Conservation (phyloP, 2,329 filamentous ascomycete species). For the Arthrinium puccinioides region DNA sequence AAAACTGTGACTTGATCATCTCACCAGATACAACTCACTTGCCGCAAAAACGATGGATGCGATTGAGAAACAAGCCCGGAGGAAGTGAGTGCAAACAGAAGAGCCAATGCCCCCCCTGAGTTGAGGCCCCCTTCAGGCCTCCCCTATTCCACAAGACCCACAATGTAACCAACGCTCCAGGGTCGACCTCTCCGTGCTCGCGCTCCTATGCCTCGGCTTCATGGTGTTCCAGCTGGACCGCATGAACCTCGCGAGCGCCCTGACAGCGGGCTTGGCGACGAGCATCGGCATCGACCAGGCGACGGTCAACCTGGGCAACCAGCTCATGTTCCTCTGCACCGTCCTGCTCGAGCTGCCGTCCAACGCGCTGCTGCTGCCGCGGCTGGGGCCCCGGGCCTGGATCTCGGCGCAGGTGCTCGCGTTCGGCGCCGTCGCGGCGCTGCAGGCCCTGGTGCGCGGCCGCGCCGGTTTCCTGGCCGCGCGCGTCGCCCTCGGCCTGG, state of each 20-base stretch:
- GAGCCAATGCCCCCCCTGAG: too few relatives aligned
- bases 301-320: constrained; percentile 44
- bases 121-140: too few relatives aligned
- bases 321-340: constrained; percentile 44
- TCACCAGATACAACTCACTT: too few relatives aligned
- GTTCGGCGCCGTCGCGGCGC: constrained; percentile 37
- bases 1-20: too few relatives aligned
- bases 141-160: too few relatives aligned
- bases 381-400: constrained; percentile 37
- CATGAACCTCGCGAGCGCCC: constrained; percentile 44
- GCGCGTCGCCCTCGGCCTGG: constrained; percentile 33
- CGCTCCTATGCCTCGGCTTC: constrained; percentile 40
- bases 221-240: constrained; percentile 45
- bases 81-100: too few relatives aligned
- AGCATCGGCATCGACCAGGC: constrained; percentile 34
- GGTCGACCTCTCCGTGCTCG: constrained; percentile 38
- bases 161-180: too few relatives aligned
- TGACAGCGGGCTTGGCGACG: constrained; percentile 38
- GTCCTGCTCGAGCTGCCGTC: constrained; percentile 44
- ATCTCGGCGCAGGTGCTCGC: constrained; percentile 39
- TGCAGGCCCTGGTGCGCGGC: constrained; percentile 34
- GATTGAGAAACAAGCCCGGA: too few relatives aligned
- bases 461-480: constrained; percentile 34
- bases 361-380: constrained; percentile 32
- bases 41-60: too few relatives aligned